phyloP scores from a whole-genome alignment of 2,329 filamentous ascomycete genomes.

The Botryosphaeria dothidea region DNA sequence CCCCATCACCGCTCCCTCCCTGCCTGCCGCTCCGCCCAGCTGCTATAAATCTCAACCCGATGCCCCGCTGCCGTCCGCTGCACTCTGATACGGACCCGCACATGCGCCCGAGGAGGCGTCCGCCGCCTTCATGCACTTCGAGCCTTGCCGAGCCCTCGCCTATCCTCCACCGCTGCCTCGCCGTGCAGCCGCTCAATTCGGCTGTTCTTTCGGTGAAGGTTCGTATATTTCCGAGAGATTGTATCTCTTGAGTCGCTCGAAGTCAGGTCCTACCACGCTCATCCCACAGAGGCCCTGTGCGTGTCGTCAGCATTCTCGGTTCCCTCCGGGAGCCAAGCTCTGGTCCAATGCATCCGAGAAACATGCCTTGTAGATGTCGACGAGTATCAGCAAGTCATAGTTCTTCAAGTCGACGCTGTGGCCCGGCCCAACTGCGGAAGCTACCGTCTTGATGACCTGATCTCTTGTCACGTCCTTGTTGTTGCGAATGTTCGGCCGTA shows the following conservation, averaged over 20 bases:
- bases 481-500: constrained; percentile 75
- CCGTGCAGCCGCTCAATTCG: constrained; percentile 21
- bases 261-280: constrained; percentile 75
- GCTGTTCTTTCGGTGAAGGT: constrained; percentile 41
- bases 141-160: background rate
- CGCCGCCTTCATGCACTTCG: background rate
- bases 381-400: constrained; percentile 77
- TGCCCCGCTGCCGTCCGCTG: constrained; percentile 3
- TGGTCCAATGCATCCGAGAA: constrained; percentile 1
- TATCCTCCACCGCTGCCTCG: background rate
- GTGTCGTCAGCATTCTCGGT: constrained; percentile 22
- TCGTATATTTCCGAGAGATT: constrained; percentile 75
- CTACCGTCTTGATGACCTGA: constrained; percentile 70
- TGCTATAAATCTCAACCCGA: background rate
- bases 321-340: background rate
- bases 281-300: constrained; percentile 72
- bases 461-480: constrained; percentile 69
- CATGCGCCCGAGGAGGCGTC: background rate
- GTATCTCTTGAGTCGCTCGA: constrained; percentile 72
- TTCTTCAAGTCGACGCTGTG: constrained; percentile 77
- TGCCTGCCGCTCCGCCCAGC: background rate
- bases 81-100: background rate
- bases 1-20: background rate
- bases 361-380: constrained; percentile 78
- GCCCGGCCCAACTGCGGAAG: constrained; percentile 61